These are phyloP conservation scores for Wickerhamiella bombiphila DNA, from an alignment of 805 yeast species.

Conservation along the genomic window DNA sequence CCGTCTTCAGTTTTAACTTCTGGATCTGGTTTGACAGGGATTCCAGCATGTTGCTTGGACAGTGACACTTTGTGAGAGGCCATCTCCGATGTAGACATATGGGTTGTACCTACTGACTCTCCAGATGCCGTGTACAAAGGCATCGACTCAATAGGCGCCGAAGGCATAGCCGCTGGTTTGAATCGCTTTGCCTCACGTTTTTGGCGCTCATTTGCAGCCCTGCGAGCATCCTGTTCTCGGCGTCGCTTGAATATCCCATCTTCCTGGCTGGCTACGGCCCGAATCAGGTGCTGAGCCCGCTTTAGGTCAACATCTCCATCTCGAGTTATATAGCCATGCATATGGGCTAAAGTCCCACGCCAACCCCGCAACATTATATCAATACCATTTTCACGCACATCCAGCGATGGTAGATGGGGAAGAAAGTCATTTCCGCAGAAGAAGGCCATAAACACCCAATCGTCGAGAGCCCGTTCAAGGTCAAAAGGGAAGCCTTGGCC, in stretches of 20 bases:
- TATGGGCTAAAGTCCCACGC: constrained; percentile 54
- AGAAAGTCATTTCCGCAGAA: constrained; percentile 97
- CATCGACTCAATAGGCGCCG: constrained; percentile 51
- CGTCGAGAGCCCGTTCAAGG: constrained; percentile 90
- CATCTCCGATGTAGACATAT: constrained; percentile 54
- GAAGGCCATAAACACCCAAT: constrained; percentile 98
- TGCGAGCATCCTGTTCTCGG: constrained; percentile 53
- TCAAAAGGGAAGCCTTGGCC: constrained; percentile 63
- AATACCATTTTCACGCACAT: constrained; percentile 88
- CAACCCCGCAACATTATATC: constrained; percentile 69
- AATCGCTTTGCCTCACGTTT: constrained; percentile 11
- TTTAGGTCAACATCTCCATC: constrained; percentile 72
- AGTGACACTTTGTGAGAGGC: constrained; percentile 27
- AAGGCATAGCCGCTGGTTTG: constrained; percentile 6
- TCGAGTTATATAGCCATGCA: constrained; percentile 70
- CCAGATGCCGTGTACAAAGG: constrained; percentile 70
- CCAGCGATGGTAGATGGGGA: constrained; percentile 89
- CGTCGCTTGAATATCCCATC: constrained; percentile 59
- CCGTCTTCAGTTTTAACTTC: background rate
- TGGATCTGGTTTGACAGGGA: constrained; percentile 48
- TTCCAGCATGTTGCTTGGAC: constrained; percentile 33
- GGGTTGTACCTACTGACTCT: constrained; percentile 50
- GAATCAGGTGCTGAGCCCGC: constrained; percentile 59
- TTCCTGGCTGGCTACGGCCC: constrained; percentile 55
- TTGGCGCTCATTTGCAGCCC: constrained; percentile 50